These are phyloP conservation scores for Globisporangium cystogenes DNA, from an alignment of 352 stramenopile species.

Conservation along the genomic window DNA sequence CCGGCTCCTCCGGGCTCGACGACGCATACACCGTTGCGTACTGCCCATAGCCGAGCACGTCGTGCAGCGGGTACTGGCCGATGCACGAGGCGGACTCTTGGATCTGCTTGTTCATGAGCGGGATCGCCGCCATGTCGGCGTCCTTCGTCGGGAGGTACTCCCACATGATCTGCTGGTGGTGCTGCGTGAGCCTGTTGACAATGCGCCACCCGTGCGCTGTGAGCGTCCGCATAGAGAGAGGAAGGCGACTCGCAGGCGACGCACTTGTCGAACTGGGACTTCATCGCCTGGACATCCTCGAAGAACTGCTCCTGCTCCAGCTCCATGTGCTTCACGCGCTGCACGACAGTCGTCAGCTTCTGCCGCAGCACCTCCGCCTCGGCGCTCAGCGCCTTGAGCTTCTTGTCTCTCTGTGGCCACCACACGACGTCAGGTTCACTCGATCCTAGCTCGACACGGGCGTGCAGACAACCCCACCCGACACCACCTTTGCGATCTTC, in stretches of 20 bases:
- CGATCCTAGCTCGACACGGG: not conserved
- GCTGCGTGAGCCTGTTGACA: constrained; percentile 40
- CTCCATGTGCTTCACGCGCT: constrained; percentile 75
- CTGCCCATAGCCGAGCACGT: constrained; percentile 78
- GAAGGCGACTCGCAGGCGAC: no score
- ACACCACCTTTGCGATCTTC: constrained; percentile 22
- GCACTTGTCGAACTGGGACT: constrained; percentile 60
- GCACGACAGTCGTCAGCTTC: constrained; percentile 31
- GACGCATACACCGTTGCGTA: constrained; percentile 76
- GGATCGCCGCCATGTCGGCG: constrained; percentile 50
- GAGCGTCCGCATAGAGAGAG: no score
- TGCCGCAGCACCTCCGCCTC: constrained; percentile 36
- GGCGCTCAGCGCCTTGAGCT: constrained; percentile 35
- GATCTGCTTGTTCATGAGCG: constrained; percentile 31
- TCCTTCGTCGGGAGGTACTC: constrained; percentile 62
- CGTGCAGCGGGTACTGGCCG: constrained; percentile 59
- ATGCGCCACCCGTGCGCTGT: no score
- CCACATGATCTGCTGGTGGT: constrained; percentile 70
- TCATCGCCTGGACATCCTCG: constrained; percentile 69
- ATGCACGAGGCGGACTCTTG: constrained; percentile 46
- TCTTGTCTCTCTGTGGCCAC: constrained; percentile 33
- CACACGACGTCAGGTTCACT: not conserved
- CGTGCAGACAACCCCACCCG: no score
- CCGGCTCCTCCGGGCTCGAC: constrained; percentile 11
- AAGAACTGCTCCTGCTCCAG: constrained; percentile 85